Base-by-base conservation (phyloP, 805 yeast species). In the Metschnikowia arizonensis region DNA sequence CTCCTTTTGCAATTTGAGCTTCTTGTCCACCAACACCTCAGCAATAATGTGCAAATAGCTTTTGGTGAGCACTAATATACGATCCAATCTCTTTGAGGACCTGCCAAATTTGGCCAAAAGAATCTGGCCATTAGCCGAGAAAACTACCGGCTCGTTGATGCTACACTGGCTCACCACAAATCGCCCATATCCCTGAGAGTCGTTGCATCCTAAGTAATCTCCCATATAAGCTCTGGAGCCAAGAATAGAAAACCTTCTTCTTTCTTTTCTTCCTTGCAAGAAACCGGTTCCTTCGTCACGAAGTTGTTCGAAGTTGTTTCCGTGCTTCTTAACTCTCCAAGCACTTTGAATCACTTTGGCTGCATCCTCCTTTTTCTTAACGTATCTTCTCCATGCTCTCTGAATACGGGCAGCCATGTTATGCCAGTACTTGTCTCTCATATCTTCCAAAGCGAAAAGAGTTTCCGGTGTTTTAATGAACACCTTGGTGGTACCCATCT, bases 381-480 rank as follows among this genome's bases (percentile, higher is more conserved):
- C 69, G 61, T 84, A 87, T 57, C 87, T 75, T 71, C 99, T 79
- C 87, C 97, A 89, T 3, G 99, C 98, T 54, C 97, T 80, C 72
- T 93, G 99, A 56, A 93, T 91, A 57, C 95, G 81, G 3, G 96
- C 90, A 4, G 99, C 99, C 95, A 93, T 93, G 56, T 87, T 88
- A 60, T 88, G 91, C 98, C 99, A 93, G 63, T 89, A 93, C 69
- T 83, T 85, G 59, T 93, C 99, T 64, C 98, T 80, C 91, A 91
- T 82, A 57, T 88, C 91, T 67, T 93, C 99, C 47, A 93, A 71
- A 0, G 97, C 96, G 63, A 93, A 93, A 58, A 93, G 72, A 0
- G 98, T 91, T 63, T 93, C 99, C 8, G 99, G 99, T 10, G 95
- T 88, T 61, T 93, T 93, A 66, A 93, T 90, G 64, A 93, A 93